phyloP scores from a whole-genome alignment of 2,329 filamentous ascomycete species.

The Beauveria rudraprayagi region DNA sequence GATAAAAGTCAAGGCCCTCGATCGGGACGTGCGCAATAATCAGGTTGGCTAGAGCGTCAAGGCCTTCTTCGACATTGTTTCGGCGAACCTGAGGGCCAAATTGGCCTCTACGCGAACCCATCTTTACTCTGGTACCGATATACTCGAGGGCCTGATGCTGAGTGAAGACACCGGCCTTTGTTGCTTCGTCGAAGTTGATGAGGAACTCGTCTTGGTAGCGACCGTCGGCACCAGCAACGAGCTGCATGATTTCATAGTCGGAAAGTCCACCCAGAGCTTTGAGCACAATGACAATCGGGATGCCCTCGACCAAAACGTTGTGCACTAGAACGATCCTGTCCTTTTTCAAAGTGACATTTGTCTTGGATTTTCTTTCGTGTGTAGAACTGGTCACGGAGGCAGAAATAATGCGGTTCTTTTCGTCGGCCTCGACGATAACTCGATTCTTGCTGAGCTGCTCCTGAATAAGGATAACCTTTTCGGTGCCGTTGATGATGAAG shows the following conservation, averaged over 20 bases:
- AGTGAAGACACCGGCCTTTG: slow-evolving; percentile 76
- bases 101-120: slow-evolving; percentile 60
- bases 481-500: slow-evolving; percentile 94
- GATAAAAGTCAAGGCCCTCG: slow-evolving; percentile 83
- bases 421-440: slow-evolving; percentile 89
- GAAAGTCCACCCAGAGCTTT: slow-evolving; percentile 91
- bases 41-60: slow-evolving; percentile 86
- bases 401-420: slow-evolving; percentile 87
- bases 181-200: slow-evolving; percentile 89
- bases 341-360: slow-evolving; percentile 90
- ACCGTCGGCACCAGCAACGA: slow-evolving; percentile 81
- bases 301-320: slow-evolving; percentile 84
- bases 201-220: slow-evolving; percentile 91
- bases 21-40: slow-evolving; percentile 94
- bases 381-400: slow-evolving; percentile 97
- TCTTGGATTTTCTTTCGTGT: slow-evolving; percentile 96
- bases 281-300: slow-evolving; percentile 90
- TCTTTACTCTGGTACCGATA: slow-evolving; percentile 79
- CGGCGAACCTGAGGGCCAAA: slow-evolving; percentile 52
- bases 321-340: slow-evolving; percentile 83
- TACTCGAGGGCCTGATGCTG: slow-evolving; percentile 95
- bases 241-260: slow-evolving; percentile 87
- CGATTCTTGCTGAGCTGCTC: slow-evolving; percentile 99
- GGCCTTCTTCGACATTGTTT: slow-evolving; percentile 81
- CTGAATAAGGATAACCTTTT: slow-evolving; percentile 97